These are phyloP conservation scores for Pilobolus umbonatus DNA, from an alignment of 192 early-diverging fungal species.

Conservation along the genomic window DNA sequence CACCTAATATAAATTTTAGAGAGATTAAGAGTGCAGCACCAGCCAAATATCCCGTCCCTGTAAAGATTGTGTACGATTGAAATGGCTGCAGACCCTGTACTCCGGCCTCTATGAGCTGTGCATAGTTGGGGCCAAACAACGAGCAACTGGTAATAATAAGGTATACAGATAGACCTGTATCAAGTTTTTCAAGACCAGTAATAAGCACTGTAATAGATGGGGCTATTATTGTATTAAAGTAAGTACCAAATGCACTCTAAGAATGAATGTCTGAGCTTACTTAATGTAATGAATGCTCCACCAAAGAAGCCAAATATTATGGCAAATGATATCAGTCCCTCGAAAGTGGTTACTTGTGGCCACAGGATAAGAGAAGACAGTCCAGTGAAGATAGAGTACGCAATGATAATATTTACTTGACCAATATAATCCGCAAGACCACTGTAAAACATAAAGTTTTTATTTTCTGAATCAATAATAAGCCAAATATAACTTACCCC, in stretches of 20 bases:
- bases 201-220: constrained; percentile 12
- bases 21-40: constrained; percentile 1
- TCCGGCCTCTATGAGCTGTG: constrained; percentile 9
- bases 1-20: constrained; percentile 6
- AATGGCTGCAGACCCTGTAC: background rate
- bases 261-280: background rate
- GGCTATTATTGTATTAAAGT: background rate
- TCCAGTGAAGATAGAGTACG: constrained; percentile 24
- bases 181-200: constrained; percentile 9
- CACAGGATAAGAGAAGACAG: constrained; percentile 21
- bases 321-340: constrained; percentile 17
- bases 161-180: constrained; percentile 10
- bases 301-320: constrained; percentile 21
- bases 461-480: too few species aligned
- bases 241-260: background rate
- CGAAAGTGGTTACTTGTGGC: constrained; percentile 29
- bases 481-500: too few species aligned
- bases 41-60: constrained; percentile 5
- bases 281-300: constrained; percentile 19
- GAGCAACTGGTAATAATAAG: constrained; percentile 5
- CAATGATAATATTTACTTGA: constrained; percentile 25
- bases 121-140: constrained; percentile 18
- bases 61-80: constrained; percentile 13
- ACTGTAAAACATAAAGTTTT: background rate
- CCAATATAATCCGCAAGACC: constrained; percentile 26